Conservation (phyloP, 2,329 filamentous ascomycete genomes). For the Hypoxylon sp. region DNA sequence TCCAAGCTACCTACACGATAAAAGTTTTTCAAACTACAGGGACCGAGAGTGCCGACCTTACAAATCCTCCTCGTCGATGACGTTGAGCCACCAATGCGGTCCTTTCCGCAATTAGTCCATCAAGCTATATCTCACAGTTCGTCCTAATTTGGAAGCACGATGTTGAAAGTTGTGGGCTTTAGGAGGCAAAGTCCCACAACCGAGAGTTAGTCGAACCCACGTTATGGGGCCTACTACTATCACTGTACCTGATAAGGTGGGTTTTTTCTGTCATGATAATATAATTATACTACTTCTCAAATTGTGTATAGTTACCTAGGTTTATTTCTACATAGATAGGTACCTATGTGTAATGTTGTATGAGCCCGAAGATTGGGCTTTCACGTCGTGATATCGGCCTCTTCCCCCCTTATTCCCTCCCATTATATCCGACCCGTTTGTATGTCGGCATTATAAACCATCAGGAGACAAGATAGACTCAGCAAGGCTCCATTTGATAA, state of each 20-base stretch:
- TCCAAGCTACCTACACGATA: neutral
- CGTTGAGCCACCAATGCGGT: constrained; percentile 25
- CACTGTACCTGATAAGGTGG: neutral
- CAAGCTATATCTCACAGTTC: constrained; percentile 1
- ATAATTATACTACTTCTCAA: neutral
- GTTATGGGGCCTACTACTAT: neutral
- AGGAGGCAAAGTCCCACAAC: constrained; percentile 21
- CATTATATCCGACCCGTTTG: neutral
- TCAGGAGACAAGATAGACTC: neutral
- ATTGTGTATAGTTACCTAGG: neutral
- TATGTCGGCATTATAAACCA: neutral
- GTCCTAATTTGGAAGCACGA: constrained; percentile 7
- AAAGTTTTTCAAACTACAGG: constrained; percentile 19
- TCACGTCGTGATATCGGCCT: neutral
- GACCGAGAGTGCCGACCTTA: constrained; percentile 14
- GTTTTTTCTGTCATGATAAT: constrained; percentile 12
- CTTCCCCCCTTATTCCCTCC: neutral
- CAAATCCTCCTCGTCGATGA: constrained; percentile 26
- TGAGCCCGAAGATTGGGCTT: neutral
- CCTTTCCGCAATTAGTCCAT: constrained; percentile 20
- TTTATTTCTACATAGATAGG: neutral
- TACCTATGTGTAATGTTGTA: neutral
- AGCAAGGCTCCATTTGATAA: neutral
- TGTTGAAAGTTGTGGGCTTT: constrained; percentile 15
- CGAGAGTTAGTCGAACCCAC: constrained; percentile 10